Evolutionary conservation across 495 filamentous ascomycete species (phyloP).

Genomic region (Podospora sp.): DNA sequence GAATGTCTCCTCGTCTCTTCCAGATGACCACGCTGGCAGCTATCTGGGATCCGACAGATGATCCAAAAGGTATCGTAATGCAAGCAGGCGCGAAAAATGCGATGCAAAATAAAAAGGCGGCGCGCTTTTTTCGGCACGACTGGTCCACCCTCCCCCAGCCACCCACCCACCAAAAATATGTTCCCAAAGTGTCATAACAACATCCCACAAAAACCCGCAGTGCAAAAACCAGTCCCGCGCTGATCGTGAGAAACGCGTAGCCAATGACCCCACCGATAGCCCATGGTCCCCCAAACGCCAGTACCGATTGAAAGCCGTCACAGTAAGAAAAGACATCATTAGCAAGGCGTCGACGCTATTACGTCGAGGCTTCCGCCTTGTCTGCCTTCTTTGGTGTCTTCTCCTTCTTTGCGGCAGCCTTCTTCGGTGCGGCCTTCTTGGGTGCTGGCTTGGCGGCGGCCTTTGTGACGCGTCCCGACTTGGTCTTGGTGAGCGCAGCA

Average conservation of each 20-base stretch:
- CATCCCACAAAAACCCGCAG: constrained; percentile 10
- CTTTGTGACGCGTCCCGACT: constrained; percentile 89
- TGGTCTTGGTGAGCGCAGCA: constrained; percentile 79
- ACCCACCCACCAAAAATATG: not conserved
- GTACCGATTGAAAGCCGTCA: constrained; percentile 26
- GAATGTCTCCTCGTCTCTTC: not conserved
- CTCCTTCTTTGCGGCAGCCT: constrained; percentile 68
- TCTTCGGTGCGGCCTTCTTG: constrained; percentile 68
- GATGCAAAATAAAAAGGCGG: constrained; percentile 15
- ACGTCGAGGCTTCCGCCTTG: constrained; percentile 40
- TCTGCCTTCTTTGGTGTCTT: constrained; percentile 63
- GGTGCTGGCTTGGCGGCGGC: constrained; percentile 55
- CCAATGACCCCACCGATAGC: constrained; percentile 10
- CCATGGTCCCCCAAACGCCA: constrained; percentile 29
- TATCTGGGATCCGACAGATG: not conserved
- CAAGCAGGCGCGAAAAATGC: constrained; percentile 13
- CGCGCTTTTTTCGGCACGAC: constrained; percentile 6
- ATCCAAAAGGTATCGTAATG: constrained; percentile 11
- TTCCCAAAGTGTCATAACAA: constrained; percentile 6
- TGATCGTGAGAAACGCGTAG: constrained; percentile 15
- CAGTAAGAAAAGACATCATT: constrained; percentile 24
- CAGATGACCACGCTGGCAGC: not conserved
- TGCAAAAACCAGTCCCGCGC: constrained; percentile 14
- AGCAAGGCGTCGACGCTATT: constrained; percentile 21
- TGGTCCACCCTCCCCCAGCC: not conserved